Conservation (phyloP, 2,329 filamentous ascomycete genomes). For the Graphilbum ipis-grandicollis region DNA sequence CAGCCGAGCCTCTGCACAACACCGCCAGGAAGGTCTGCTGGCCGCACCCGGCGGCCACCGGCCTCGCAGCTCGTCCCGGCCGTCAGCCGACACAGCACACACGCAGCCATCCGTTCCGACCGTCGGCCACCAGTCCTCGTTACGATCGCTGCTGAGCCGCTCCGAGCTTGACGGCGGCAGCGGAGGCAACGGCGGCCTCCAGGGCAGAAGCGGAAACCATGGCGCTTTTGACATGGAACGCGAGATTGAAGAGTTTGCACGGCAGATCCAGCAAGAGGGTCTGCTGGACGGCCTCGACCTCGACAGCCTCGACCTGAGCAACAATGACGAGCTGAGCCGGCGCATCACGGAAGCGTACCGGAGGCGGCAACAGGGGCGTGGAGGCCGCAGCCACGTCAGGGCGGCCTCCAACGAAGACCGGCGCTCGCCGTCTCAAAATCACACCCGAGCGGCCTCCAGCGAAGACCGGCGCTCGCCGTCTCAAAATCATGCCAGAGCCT, state of each 20-base stretch:
- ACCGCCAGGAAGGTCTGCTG: not conserved
- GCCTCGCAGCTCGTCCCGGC: conserved; percentile 26
- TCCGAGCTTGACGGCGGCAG: conserved; percentile 45
- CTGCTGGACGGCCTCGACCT: conserved; percentile 76
- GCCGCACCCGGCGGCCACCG: conserved; percentile 11
- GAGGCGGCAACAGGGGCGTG: conserved; percentile 25
- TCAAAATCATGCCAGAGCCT: too few relatives aligned
- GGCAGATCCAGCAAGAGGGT: conserved; percentile 48
- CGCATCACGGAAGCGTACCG: conserved; percentile 80
- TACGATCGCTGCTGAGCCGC: conserved; percentile 68
- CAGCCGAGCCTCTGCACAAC: too few relatives aligned
- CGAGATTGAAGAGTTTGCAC: conserved; percentile 78
- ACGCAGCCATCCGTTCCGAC: conserved; percentile 11
- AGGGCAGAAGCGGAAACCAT: too few relatives aligned
- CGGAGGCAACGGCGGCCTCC: not conserved
- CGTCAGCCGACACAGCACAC: conserved; percentile 19
- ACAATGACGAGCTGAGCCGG: conserved; percentile 81
- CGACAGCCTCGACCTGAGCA: conserved; percentile 65
- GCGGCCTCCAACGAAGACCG: too few relatives aligned
- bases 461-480: too few relatives aligned
- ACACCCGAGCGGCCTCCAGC: too few relatives aligned
- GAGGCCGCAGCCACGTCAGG: conserved; percentile 6
- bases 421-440: too few relatives aligned
- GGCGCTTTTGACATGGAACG: conserved; percentile 77
- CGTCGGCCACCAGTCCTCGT: conserved; percentile 76